These are phyloP conservation scores for Pseudozyma tsukubaensis DNA, from an alignment of 1,284 basidiomycete species.

Conservation along the genomic window DNA sequence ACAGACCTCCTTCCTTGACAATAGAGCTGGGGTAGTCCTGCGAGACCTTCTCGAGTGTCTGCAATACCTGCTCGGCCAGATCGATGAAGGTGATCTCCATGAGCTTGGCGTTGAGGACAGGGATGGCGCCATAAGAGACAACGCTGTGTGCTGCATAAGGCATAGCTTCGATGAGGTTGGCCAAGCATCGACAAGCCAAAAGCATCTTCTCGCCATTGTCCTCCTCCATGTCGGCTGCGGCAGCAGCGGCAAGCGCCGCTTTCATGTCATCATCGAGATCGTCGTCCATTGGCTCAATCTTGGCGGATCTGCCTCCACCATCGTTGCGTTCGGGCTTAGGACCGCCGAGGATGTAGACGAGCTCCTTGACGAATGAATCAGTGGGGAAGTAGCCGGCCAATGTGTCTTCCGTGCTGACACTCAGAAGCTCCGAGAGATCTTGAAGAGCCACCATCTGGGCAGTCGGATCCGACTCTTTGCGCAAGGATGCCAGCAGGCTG, in stretches of 20 bases:
- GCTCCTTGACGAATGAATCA: slow-evolving; percentile 89
- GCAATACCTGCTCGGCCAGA: slow-evolving; percentile 67
- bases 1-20: slow-evolving; percentile 65
- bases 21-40: slow-evolving; percentile 61
- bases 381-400: slow-evolving; percentile 93
- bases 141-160: slow-evolving; percentile 65
- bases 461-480: slow-evolving; percentile 72
- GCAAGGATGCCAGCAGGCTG: slow-evolving; percentile 54
- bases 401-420: slow-evolving; percentile 97
- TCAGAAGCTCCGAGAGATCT: slow-evolving; percentile 92
- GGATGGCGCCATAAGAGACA: slow-evolving; percentile 61
- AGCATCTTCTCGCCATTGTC: slow-evolving; percentile 63
- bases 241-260: slow-evolving; percentile 52
- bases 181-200: slow-evolving; percentile 68
- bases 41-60: slow-evolving; percentile 67
- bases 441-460: slow-evolving; percentile 85
- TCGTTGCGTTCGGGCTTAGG: slow-evolving; percentile 67
- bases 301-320: slow-evolving; percentile 18
- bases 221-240: slow-evolving; percentile 52
- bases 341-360: slow-evolving; percentile 91
- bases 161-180: slow-evolving; percentile 68
- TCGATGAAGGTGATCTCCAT: slow-evolving; percentile 68
- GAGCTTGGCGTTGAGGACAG: slow-evolving; percentile 63
- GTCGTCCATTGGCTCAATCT: slow-evolving; percentile 25
- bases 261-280: slow-evolving; percentile 49